phyloP scores from a whole-genome alignment of 2,329 filamentous ascomycete genomes.

The Pseudodiploospora longispora region DNA sequence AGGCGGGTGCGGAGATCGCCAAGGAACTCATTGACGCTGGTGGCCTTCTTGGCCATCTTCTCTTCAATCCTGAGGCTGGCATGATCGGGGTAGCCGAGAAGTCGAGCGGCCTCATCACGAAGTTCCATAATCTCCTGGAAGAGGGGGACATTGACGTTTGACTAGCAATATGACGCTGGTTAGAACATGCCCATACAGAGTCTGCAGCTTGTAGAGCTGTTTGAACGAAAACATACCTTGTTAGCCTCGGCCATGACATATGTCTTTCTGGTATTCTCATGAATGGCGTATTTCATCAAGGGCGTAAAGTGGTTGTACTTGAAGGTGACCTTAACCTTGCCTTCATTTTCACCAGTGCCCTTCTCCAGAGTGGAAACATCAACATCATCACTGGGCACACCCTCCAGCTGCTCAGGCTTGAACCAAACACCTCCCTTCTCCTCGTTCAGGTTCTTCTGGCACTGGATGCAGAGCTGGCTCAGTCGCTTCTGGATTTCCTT shows the following conservation, averaged over 20 bases:
- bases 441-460: constrained; percentile 75
- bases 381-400: constrained; percentile 65
- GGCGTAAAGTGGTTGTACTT: constrained; percentile 80
- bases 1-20: constrained; percentile 60
- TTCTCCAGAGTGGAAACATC: constrained; percentile 57
- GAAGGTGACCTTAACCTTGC: constrained; percentile 68
- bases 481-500: constrained; percentile 80
- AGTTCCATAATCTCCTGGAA: constrained; percentile 70
- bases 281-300: constrained; percentile 66
- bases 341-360: constrained; percentile 63
- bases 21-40: constrained; percentile 66
- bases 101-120: constrained; percentile 68
- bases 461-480: constrained; percentile 64
- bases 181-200: not conserved
- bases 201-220: not conserved
- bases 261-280: constrained; percentile 59
- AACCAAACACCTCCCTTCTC: constrained; percentile 79
- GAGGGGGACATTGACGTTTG: constrained; percentile 61
- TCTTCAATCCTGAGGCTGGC: constrained; percentile 69
- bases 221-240: constrained; percentile 41
- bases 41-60: constrained; percentile 76
- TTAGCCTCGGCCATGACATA: constrained; percentile 72
- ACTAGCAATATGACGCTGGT: constrained; percentile 24
- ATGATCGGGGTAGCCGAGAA: constrained; percentile 70
- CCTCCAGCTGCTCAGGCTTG: constrained; percentile 62